Evolutionary conservation across 2,329 filamentous ascomycete species (phyloP).

Genomic region (Clonostachys solani): DNA sequence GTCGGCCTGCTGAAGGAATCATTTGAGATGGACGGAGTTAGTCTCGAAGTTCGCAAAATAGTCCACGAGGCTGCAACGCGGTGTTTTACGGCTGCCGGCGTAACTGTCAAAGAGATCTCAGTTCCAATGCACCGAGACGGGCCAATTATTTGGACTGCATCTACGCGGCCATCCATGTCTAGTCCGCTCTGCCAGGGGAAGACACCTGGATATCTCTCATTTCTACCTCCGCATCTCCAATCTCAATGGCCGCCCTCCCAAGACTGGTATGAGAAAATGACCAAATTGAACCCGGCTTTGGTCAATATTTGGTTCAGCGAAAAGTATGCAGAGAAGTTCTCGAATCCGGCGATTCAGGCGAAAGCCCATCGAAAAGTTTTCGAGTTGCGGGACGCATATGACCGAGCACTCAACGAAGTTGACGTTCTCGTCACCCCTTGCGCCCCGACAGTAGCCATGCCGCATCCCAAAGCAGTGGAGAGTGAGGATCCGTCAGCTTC

Average conservation of each 20-base stretch:
- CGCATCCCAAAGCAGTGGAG: constrained; percentile 14
- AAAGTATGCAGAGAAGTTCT: constrained; percentile 15
- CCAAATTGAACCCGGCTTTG: constrained; percentile 36
- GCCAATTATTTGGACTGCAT: constrained; percentile 41
- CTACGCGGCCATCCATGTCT: constrained; percentile 26
- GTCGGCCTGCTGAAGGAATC: constrained; percentile 37
- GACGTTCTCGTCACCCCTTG: constrained; percentile 47
- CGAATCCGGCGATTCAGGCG: constrained; percentile 21
- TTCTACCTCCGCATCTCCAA: constrained; percentile 22
- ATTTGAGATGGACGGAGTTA: constrained; percentile 30
- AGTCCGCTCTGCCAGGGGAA: constrained; percentile 20
- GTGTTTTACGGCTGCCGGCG: constrained; percentile 32
- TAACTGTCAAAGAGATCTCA: constrained; percentile 35
- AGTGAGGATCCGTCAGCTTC: constrained; percentile 13
- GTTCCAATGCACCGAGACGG: constrained; percentile 42
- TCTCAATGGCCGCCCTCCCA: constrained; percentile 30
- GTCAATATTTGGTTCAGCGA: constrained; percentile 41
- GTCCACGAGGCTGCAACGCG: constrained; percentile 26
- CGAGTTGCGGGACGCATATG: constrained; percentile 40
- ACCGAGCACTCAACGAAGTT: constrained; percentile 33
- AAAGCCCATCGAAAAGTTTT: constrained; percentile 42
- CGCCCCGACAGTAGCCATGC: constrained; percentile 37
- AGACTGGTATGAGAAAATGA: constrained; percentile 33
- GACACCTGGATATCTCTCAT: constrained; percentile 22
- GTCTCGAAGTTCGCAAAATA: constrained; percentile 28